Evolutionary conservation across 2,329 filamentous ascomycete genomes (phyloP), one percentile per base, ranked within the genome.

Genomic region (Sporothrix curviconia): DNA sequence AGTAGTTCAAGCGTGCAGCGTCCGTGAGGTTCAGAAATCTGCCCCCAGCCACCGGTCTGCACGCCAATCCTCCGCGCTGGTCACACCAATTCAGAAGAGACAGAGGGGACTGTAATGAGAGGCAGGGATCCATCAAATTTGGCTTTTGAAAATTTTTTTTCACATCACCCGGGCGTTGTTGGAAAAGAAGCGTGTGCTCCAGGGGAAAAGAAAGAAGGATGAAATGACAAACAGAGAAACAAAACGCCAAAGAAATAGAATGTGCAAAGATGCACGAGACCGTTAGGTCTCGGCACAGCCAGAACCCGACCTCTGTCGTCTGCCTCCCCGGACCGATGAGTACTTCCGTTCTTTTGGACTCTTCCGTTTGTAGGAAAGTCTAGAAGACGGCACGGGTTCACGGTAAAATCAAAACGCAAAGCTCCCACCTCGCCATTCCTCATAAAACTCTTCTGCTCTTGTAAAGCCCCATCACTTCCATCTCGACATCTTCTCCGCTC

Each of bases 61-160:
- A 8, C 32, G 25, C 24, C 15, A n/a, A n/a, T n/a, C 22, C 3
- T 32, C 44, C 17, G 2, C 14, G 22, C 40, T 22, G 6, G 9
- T 44, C 6, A 3, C 8, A 7, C 3, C 15, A 7, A 7, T 12
- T 22, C 32, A 30, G 24, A 11, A 15, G 14, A 22, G 9, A n/a
- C 22, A 24, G 19, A 22, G 12, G 17, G 28, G 14, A 25, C 42
- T 39, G 37, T 30, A 24, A 24, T 14, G 30, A 9, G 32, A 24
- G 30, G 42, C 42, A 7, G 25, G 25, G 32, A 43, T 30, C 52
- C 60, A 61, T 61, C 60, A 61, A 61, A 60, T 61, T 61, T 61
- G 60, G 60, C 60, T 61, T 61, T 61, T 61, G 60, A 39, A 25
- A 39, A 28, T n/a, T 17, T 28, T 34, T 17, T 34, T 58, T 60